Percentiles rank a stretch among this genome's conserved stretches.
phyloP scores from a whole-genome alignment of 1,139 yeast genomes.

The Candida glucosophila region DNA sequence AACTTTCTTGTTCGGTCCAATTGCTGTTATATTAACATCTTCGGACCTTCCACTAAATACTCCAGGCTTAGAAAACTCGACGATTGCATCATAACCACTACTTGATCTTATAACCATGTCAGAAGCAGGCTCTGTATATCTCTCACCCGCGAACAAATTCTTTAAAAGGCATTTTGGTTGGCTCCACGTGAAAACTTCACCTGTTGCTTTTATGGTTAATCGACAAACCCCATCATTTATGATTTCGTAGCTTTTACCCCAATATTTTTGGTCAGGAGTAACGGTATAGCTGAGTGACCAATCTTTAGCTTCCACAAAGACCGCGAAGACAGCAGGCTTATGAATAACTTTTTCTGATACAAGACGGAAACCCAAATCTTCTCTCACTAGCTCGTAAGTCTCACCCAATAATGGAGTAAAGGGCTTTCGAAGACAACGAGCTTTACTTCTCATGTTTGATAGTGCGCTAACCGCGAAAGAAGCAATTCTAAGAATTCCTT shows the following conservation, averaged over 20 bases:
- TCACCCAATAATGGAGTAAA: conserved; percentile 89
- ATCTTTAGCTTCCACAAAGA: conserved; percentile 58
- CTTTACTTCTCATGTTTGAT: conserved; percentile 64
- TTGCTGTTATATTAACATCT: conserved; percentile 53
- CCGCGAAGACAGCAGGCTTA: conserved; percentile 76
- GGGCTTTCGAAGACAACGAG: conserved; percentile 76
- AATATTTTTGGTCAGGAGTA: conserved; percentile 80
- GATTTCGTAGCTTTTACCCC: conserved; percentile 91
- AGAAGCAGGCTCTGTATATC: conserved; percentile 84
- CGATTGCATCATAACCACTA: conserved; percentile 57
- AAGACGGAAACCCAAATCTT: conserved; percentile 61
- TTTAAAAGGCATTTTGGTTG: conserved; percentile 80
- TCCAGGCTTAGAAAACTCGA: conserved; percentile 63
- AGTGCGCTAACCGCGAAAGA: conserved; percentile 74
- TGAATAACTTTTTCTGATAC: conserved; percentile 76
- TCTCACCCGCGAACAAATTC: conserved; percentile 89
- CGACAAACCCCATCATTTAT: conserved; percentile 62
- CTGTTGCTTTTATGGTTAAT: conserved; percentile 48
- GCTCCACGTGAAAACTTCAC: conserved; percentile 69
- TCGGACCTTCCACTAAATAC: conserved; percentile 89
- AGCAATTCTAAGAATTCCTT: conserved; percentile 62
- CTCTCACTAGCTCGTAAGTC: conserved; percentile 76
- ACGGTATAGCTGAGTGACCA: conserved; percentile 79
- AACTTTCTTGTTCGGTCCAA: conserved; percentile 26
- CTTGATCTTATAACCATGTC: conserved; percentile 60